Evolutionary conservation across 257 asterid genomes (phyloP), one percentile per base, ranked within the genome.

Genomic region (Salvia hispanica): DNA sequence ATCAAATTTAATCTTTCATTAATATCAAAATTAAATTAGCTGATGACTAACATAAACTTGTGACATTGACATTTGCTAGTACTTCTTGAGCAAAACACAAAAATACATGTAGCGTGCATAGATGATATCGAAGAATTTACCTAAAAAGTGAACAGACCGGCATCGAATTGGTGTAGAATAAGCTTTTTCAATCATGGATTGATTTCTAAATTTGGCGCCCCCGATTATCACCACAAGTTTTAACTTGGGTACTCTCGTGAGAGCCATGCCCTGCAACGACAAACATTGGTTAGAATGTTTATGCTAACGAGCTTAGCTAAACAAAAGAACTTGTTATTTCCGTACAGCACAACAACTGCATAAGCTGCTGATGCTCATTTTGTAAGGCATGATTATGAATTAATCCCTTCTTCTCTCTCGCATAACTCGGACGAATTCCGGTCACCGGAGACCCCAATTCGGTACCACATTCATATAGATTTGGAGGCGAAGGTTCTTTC

Each of bases 81-180:
- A 21, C 25, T 58, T 48, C 67, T 31, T 28, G 21, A 36, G 13
- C 13, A 5, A 47, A 9, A 43, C 42, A 46, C 31, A 18, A 6
- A 64, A 57, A 37, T 15, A 3, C 57, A 52, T 13, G 10, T 9
- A 4, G 10, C 0, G 40, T 54, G 15, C 28, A 40, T 28, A 1
- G 16, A 55, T 55, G 37, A 28, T 25, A 10, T 10, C 8, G 18
- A 1, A 28, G n/a, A 55, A 4, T 55, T 39, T 78, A 84, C 98
- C 97, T 85, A 93, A 72, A 82, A 90, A 90, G 75, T 93, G 98
- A 74, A 93, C 80, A 25, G 97, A 88, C 2, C 84, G 90, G 81
- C 89, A 80, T 28, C 67, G 79, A 72, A 82, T 76, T 33, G 76
- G 75, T 13, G 91, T 75, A 4, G 94, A 79, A 80, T 79, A 92